phyloP scores from a whole-genome alignment of 768 basidiomycete species.

The Boletus speciosus region DNA sequence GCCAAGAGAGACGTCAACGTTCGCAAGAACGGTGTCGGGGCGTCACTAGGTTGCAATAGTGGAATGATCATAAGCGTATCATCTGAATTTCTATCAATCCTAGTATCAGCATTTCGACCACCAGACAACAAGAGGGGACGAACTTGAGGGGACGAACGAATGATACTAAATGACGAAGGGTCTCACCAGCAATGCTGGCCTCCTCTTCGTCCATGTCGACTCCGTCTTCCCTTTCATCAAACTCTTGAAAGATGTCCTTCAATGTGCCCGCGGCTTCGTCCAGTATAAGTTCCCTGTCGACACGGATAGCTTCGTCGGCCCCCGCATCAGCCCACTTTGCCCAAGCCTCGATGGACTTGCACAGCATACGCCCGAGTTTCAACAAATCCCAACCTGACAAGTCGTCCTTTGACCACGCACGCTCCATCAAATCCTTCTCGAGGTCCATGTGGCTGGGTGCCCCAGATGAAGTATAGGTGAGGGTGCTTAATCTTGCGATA shows the following conservation, averaged over 20 bases:
- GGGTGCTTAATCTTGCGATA: conserved; percentile 51
- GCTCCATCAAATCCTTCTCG: conserved; percentile 63
- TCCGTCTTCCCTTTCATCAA: conserved; percentile 62
- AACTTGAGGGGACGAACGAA: conserved; percentile 60
- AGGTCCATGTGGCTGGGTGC: conserved; percentile 58
- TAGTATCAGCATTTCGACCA: conserved; percentile 5
- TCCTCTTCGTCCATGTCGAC: conserved; percentile 63
- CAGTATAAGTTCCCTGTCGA: conserved; percentile 53
- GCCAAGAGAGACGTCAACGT: conserved; percentile 61
- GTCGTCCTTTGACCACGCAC: conserved; percentile 71
- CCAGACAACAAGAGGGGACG: conserved; percentile 18
- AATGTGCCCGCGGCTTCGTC: conserved; percentile 67
- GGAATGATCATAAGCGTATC: conserved; percentile 48
- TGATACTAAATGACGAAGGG: conserved; percentile 53
- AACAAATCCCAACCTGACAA: conserved; percentile 64
- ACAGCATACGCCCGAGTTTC: conserved; percentile 51
- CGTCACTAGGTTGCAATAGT: conserved; percentile 49
- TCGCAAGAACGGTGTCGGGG: conserved; percentile 58
- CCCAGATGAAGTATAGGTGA: conserved; percentile 56
- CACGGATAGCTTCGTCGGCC: conserved; percentile 24
- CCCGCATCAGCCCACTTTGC: conserved; percentile 35
- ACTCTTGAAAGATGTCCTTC: conserved; percentile 71
- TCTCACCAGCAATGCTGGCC: conserved; percentile 59
- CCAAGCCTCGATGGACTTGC: conserved; percentile 59
- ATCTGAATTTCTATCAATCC: conserved; percentile 39